Base-by-base conservation (phyloP, 331 rosid species). In the Malus hybrid region DNA sequence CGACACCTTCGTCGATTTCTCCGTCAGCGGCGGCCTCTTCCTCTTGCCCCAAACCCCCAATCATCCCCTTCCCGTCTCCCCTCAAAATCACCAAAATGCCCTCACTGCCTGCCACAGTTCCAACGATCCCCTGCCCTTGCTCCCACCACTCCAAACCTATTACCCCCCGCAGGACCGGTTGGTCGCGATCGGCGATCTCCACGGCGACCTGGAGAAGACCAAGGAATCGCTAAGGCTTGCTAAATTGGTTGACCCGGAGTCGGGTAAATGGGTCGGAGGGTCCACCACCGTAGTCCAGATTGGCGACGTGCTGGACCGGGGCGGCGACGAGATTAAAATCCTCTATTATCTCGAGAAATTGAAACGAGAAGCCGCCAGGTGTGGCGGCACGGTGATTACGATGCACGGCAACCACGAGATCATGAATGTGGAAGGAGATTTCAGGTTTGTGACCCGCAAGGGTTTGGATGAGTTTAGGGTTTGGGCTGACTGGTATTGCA, bases 371-470 rank as follows among this genome's bases (percentile, higher is more conserved):
- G 97, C 97, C 2, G 89, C 78, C 4, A 75, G 74, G 19, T 62
- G 67, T 33, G 93, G 97, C 34, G 93, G 96, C 3, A 42, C 19
- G 15, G 60, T 94, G 10, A 82, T 94, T 30, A 88, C 96, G 48
- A 94, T 94, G 99, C 84, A 94, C 79, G 97, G 99, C 2, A 94
- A 94, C 82, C 99, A 94, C 80, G 99, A 94, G 85, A 94, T 94
- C 75, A 89, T 94, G 99, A 94, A 94, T 78, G 82, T 89, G 9
- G 96, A 88, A 15, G 93, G 93, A 13, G 93, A 94, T 89, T 94
- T 92, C 71, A 79, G 93, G 26, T 92, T 0, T 72, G 90, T 76
- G 22, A 86, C 87, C 6, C 2, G 46, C 72, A 22, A 69, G 1
- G 97, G 86, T 0, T 42, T 90, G 20, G 86, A 94, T 14, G 97